These are phyloP conservation scores for Dovyalis caffra DNA, from an alignment of 345 rosid species.

Conservation along the genomic window DNA sequence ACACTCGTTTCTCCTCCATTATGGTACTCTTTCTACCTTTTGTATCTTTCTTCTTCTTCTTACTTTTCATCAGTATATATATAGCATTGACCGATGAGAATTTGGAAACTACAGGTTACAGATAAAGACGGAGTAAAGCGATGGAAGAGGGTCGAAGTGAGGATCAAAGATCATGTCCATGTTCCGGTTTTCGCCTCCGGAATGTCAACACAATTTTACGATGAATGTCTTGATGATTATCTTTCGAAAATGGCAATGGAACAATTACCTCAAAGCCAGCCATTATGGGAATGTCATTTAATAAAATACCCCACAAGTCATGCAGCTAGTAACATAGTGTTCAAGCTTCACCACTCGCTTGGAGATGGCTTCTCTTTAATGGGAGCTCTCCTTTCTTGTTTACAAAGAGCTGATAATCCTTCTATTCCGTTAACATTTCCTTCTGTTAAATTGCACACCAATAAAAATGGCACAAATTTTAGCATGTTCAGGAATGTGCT, in stretches of 20 bases:
- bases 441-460: background rate
- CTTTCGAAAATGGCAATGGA: conserved; percentile 30
- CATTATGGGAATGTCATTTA: conserved; percentile 53
- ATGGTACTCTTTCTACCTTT: conserved; percentile 24
- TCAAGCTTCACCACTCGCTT: conserved; percentile 60
- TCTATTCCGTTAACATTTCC: conserved; percentile 44
- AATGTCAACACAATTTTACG: conserved; percentile 33
- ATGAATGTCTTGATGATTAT: conserved; percentile 27
- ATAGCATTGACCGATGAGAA: background rate
- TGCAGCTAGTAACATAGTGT: conserved; percentile 31
- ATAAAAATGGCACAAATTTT: background rate
- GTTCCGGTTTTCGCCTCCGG: conserved; percentile 32
- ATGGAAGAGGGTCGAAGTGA: conserved; percentile 42
- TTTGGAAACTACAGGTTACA: conserved; percentile 23
- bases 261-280: conserved; percentile 32
- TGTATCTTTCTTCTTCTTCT: background rate
- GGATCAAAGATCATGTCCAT: conserved; percentile 27
- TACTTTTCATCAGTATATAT: background rate
- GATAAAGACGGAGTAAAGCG: conserved; percentile 25
- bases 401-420: conserved; percentile 51
- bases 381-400: conserved; percentile 54
- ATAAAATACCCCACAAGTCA: conserved; percentile 39
- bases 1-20: conserved; percentile 44
- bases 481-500: background rate
- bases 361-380: conserved; percentile 55